phyloP scores from a whole-genome alignment of 164 flowering plant genomes.

The Vitis riparia region DNA sequence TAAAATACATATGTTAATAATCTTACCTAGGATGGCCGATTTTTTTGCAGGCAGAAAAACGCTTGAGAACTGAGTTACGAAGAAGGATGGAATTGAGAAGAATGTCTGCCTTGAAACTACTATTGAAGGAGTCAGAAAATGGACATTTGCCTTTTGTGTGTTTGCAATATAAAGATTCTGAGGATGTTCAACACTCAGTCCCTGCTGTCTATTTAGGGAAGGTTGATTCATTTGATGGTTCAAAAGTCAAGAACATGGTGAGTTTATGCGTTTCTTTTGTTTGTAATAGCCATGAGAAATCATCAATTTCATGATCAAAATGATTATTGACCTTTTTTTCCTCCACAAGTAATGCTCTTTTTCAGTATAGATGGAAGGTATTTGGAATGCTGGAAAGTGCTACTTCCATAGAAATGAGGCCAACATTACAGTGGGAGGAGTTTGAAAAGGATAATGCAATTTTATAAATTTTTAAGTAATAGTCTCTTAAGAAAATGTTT shows the following conservation, averaged over 20 bases:
- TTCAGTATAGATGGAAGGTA: too few species aligned
- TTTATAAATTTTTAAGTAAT: too few species aligned
- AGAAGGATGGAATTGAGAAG: conserved; percentile 59
- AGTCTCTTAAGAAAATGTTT: too few species aligned
- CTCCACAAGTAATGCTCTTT: too few species aligned
- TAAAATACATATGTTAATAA: background rate
- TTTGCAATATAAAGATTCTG: conserved; percentile 70
- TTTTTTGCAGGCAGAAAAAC: conserved; percentile 61
- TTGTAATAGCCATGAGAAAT: background rate
- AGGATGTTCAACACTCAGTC: conserved; percentile 57
- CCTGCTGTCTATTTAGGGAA: conserved; percentile 81
- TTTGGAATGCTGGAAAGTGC: too few species aligned
- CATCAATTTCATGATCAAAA: too few species aligned
- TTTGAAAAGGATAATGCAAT: too few species aligned
- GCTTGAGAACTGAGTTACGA: conserved; percentile 54
- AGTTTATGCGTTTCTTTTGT: conserved; percentile 13
- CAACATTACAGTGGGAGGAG: too few species aligned
- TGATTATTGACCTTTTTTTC: too few species aligned
- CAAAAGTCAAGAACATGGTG: conserved; percentile 57
- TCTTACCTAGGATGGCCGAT: background rate
- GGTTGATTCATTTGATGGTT: conserved; percentile 55
- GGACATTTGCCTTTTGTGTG: conserved; percentile 81
- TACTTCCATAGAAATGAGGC: too few species aligned
- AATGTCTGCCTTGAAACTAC: conserved; percentile 52
- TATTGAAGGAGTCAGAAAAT: conserved; percentile 51